Conservation (phyloP, 2,329 filamentous ascomycete genomes). For the Fusarium foetens region DNA sequence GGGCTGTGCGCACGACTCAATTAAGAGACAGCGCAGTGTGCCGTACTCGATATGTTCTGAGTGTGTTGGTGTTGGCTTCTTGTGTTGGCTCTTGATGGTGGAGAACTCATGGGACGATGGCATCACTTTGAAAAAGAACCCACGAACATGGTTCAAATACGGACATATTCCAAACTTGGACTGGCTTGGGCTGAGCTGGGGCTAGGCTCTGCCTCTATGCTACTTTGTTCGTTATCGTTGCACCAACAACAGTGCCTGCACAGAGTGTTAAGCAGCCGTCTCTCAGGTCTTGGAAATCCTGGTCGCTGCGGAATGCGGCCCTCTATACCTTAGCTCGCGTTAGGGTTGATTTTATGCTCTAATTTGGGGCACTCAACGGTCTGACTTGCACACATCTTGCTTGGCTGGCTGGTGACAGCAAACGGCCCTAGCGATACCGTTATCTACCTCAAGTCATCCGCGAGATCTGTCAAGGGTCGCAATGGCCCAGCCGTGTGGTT, state of each 20-base stretch:
- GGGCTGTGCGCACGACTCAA: constrained; percentile 28
- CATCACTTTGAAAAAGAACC: constrained; percentile 19
- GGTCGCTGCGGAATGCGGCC: constrained; percentile 32
- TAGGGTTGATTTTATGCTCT: constrained; percentile 16
- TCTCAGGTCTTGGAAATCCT: constrained; percentile 9
- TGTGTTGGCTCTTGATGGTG: constrained; percentile 32
- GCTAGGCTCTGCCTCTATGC: not conserved
- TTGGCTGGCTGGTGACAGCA: constrained; percentile 12
- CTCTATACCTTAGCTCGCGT: constrained; percentile 34
- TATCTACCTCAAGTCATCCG: constrained; percentile 39
- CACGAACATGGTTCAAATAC: constrained; percentile 19
- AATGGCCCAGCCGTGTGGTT: constrained; percentile 44
- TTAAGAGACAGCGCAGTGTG: not conserved
- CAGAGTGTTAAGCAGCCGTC: not conserved
- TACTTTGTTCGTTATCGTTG: constrained; percentile 4
- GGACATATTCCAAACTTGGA: constrained; percentile 3
- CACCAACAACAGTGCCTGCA: not conserved
- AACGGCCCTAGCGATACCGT: constrained; percentile 29
- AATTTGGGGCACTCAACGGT: constrained; percentile 23
- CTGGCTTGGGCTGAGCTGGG: not conserved
- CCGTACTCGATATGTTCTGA: constrained; percentile 18
- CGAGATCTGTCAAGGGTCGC: constrained; percentile 42
- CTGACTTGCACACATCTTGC: constrained; percentile 12
- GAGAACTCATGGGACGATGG: constrained; percentile 36
- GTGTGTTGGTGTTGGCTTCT: constrained; percentile 37